phyloP scores from a whole-genome alignment of 805 yeast species.

The Lipomyces anomalus region DNA sequence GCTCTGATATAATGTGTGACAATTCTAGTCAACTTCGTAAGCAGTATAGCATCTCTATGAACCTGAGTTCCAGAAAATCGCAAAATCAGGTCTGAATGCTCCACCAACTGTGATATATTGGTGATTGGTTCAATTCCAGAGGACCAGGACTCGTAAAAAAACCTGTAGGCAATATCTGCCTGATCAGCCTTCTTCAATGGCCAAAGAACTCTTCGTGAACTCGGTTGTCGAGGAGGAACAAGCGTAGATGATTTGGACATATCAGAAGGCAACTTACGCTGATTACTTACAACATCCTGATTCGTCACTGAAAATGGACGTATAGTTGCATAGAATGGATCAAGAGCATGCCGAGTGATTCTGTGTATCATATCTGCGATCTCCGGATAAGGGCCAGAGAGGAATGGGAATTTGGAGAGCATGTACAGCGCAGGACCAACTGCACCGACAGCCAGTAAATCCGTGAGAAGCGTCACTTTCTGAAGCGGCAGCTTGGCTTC shows the following conservation, averaged over 20 bases:
- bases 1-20: slow-evolving; percentile 29
- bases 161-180: slow-evolving; percentile 11
- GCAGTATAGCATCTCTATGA: slow-evolving; percentile 43
- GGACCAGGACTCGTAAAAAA: slow-evolving; percentile 42
- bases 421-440: slow-evolving; percentile 57
- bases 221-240: slow-evolving; percentile 5
- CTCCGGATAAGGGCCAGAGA: slow-evolving; percentile 50
- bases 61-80: slow-evolving; percentile 52
- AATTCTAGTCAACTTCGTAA: slow-evolving; percentile 59
- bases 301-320: slow-evolving; percentile 3
- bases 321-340: slow-evolving; percentile 40
- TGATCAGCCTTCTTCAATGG: slow-evolving; percentile 16
- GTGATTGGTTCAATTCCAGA: slow-evolving; percentile 37
- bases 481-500: slow-evolving; percentile 23
- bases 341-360: slow-evolving; percentile 44
- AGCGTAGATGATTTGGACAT: not conserved
- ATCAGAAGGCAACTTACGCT: slow-evolving; percentile 5
- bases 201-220: slow-evolving; percentile 12
- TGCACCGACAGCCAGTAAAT: slow-evolving; percentile 54
- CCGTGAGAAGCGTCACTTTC: slow-evolving; percentile 47
- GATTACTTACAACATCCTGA: not conserved
- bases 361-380: slow-evolving; percentile 45
- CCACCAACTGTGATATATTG: slow-evolving; percentile 42
- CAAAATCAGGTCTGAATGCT: slow-evolving; percentile 46
- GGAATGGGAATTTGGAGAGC: slow-evolving; percentile 54